Conservation (phyloP, 1,284 basidiomycete genomes). For the Ustilago sp. region DNA sequence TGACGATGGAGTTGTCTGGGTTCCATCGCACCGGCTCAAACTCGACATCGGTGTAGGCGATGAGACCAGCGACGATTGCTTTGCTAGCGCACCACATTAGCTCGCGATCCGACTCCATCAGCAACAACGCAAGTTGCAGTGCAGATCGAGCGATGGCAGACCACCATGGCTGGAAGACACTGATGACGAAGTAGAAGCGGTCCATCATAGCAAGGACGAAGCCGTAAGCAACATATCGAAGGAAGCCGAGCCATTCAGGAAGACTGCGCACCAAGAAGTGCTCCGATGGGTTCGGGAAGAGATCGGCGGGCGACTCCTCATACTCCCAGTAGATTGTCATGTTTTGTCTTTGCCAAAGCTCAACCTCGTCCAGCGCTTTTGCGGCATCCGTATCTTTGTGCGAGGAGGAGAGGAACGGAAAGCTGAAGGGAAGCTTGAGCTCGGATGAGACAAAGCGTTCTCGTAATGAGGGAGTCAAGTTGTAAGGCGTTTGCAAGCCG, state of each 20-base stretch:
- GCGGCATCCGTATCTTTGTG: conserved; percentile 7
- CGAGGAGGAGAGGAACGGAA: conserved; percentile 23
- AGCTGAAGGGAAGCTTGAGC: conserved; percentile 20
- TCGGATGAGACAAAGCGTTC: conserved; percentile 20
- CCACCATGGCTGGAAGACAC: conserved; percentile 37
- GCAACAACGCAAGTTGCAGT: conserved; percentile 38
- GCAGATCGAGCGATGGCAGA: conserved; percentile 28
- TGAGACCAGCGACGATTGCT: conserved; percentile 25
- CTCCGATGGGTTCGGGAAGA: conserved; percentile 18
- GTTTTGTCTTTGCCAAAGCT: conserved; percentile 37
- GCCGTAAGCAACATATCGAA: conserved; percentile 32
- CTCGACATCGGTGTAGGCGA: conserved; percentile 40
- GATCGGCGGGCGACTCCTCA: conserved; percentile 23
- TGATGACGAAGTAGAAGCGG: conserved; percentile 29
- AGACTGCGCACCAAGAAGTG: conserved; percentile 31
- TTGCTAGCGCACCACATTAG: conserved; percentile 41
- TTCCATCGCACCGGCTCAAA: conserved; percentile 36
- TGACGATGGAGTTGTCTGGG: conserved; percentile 33
- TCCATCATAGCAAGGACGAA: conserved; percentile 27
- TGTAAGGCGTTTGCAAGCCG: conserved; percentile 25
- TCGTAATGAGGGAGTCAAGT: conserved; percentile 22
- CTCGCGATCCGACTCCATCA: conserved; percentile 38
- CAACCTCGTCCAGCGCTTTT: conserved; percentile 1
- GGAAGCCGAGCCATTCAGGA: conserved; percentile 43
- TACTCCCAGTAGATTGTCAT: conserved; percentile 33